These are phyloP conservation scores for Anastatica hierochuntica DNA, from an alignment of 345 rosid genomes.

Conservation along the genomic window DNA sequence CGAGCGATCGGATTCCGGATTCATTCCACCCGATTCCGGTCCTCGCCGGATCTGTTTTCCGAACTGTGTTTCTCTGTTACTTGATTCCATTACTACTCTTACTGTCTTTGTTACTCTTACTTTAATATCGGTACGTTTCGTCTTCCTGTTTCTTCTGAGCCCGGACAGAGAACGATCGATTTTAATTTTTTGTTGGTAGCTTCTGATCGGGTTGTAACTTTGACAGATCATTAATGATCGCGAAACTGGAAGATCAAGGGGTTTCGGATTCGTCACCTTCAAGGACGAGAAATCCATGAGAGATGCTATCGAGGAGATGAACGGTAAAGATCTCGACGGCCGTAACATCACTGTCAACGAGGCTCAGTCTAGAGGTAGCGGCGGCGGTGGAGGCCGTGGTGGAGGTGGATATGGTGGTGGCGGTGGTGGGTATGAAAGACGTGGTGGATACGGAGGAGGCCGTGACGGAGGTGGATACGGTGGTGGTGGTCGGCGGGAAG, in stretches of 20 bases:
- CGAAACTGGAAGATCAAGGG: slow-evolving; percentile 47
- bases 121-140: slow-evolving; percentile 78
- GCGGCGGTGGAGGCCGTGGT: slow-evolving; percentile 24
- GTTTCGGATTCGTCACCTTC: slow-evolving; percentile 87
- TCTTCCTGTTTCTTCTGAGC: slow-evolving; percentile 49
- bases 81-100: slow-evolving; percentile 58
- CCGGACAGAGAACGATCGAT: too few species aligned
- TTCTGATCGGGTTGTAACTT: too few species aligned
- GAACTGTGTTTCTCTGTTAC: slow-evolving; percentile 28
- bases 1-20: slow-evolving; percentile 31
- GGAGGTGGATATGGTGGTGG: slow-evolving; percentile 23
- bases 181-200: too few species aligned
- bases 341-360: slow-evolving; percentile 78
- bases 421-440: slow-evolving; percentile 15
- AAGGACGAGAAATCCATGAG: slow-evolving; percentile 71
- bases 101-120: slow-evolving; percentile 54
- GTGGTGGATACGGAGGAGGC: slow-evolving; percentile 16
- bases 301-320: slow-evolving; percentile 88
- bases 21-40: slow-evolving; percentile 16
- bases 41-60: slow-evolving; percentile 20
- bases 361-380: slow-evolving; percentile 69
- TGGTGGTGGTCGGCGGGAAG: slow-evolving; percentile 12
- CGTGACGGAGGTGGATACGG: slow-evolving; percentile 16
- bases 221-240: slow-evolving; percentile 75
- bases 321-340: slow-evolving; percentile 60